phyloP scores from a whole-genome alignment of 345 rosid genomes.

The Microcos paniculata region DNA sequence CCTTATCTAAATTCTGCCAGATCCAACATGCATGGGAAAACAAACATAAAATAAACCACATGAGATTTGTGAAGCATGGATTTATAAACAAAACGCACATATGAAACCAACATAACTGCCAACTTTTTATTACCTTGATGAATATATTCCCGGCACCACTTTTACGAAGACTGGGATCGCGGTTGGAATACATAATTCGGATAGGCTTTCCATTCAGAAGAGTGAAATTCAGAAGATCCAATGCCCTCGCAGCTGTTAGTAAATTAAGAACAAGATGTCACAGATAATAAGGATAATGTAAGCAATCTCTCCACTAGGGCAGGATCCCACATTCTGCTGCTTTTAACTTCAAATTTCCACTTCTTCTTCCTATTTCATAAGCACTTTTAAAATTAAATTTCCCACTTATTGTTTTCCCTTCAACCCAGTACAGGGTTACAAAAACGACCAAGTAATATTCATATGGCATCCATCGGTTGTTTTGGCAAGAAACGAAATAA shows the following conservation, averaged over 20 bases:
- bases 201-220: constrained; percentile 65
- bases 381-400: neutral
- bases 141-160: constrained; percentile 97
- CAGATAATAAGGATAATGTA: neutral
- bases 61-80: neutral
- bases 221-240: constrained; percentile 80
- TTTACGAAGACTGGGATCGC: constrained; percentile 85
- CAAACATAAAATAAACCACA: neutral
- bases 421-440: neutral
- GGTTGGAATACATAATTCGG: constrained; percentile 87
- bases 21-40: constrained; percentile 5
- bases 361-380: neutral
- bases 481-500: neutral
- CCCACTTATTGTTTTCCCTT: neutral
- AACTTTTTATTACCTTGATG: constrained; percentile 56
- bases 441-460: neutral
- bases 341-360: neutral
- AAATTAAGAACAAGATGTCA: neutral
- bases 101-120: neutral
- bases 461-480: neutral
- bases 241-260: constrained; percentile 76
- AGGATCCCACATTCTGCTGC: constrained; percentile 48
- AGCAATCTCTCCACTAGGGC: constrained; percentile 43
- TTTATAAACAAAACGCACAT: neutral
- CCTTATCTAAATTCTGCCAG: constrained; percentile 81